A percentile compares a stretch with the other conserved stretches of the same genome.
Conservation (phyloP, 2,329 filamentous ascomycete species). For the Trichophyton rubrum region DNA sequence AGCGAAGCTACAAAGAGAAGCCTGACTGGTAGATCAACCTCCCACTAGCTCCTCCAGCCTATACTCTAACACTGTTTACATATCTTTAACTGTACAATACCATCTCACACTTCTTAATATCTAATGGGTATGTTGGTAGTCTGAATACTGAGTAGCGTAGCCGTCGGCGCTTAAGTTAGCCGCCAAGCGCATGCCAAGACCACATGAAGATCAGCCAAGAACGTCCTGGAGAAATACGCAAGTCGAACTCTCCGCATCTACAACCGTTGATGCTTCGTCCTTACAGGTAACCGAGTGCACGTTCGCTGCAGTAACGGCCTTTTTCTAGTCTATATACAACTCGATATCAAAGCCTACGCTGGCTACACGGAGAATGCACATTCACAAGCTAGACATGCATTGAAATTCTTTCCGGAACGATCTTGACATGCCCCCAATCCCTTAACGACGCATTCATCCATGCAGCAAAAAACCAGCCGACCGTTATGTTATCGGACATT, state of each 20-base stretch:
- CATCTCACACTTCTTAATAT: not conserved
- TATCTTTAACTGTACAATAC: not conserved
- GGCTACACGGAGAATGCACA: not conserved
- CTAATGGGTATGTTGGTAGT: not conserved
- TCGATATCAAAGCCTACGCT: not conserved
- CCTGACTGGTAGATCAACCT: not conserved
- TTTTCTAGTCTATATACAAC: not conserved
- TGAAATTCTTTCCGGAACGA: constrained; percentile 2
- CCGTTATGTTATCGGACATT: constrained; percentile 52
- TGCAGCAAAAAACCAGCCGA: constrained; percentile 2
- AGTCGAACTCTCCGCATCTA: not conserved
- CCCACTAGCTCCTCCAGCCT: not conserved
- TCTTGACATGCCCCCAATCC: not conserved
- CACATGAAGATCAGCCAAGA: constrained; percentile 3
- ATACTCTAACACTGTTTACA: not conserved
- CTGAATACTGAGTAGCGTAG: not conserved
- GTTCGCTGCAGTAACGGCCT: not conserved
- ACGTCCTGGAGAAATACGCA: not conserved
- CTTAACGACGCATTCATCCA: constrained; percentile 4
- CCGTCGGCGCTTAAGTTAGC: not conserved
- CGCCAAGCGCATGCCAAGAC: constrained; percentile 1
- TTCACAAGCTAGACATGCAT: not conserved
- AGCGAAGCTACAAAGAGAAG: not conserved
- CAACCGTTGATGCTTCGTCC: not conserved
- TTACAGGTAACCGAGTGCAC: not conserved